Evolutionary conservation across 2,329 filamentous ascomycete species (phyloP).

Genomic region (Ceratocystis alfenasii): DNA sequence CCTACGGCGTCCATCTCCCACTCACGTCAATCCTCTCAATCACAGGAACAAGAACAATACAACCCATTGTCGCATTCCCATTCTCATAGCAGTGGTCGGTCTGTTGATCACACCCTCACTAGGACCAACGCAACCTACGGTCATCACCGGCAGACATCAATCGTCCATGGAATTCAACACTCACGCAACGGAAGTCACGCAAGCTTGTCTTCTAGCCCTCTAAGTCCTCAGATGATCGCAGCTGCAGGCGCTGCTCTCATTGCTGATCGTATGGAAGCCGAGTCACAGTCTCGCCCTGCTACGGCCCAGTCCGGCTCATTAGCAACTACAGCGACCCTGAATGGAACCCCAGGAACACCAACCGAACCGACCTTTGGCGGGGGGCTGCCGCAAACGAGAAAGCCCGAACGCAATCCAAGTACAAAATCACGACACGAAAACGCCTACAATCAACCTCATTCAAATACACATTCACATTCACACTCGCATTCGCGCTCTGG

Average conservation of each 20-base stretch:
- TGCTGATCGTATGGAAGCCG: constrained; percentile 42
- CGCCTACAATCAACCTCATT: constrained; percentile 44
- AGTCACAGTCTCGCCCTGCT: constrained; percentile 34
- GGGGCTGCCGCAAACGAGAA: constrained; percentile 37
- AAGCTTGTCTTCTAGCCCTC: constrained; percentile 67
- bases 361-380: constrained; percentile 34
- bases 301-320: constrained; percentile 31
- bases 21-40: constrained; percentile 46
- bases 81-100: constrained; percentile 31
- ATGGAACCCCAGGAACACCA: constrained; percentile 32
- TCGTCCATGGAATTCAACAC: constrained; percentile 94
- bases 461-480: too few species aligned
- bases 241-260: constrained; percentile 47
- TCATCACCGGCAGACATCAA: constrained; percentile 91
- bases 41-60: constrained; percentile 34
- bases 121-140: constrained; percentile 51
- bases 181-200: constrained; percentile 75
- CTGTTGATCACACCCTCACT: constrained; percentile 34
- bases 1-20: constrained; percentile 35
- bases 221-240: constrained; percentile 78
- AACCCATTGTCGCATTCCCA: constrained; percentile 28
- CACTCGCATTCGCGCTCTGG: constrained; percentile 49
- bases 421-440: constrained; percentile 57
- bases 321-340: constrained; percentile 30
- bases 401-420: constrained; percentile 50